These are phyloP conservation scores for Butyriboletus appendiculatus DNA, from an alignment of 1,284 basidiomycete genomes.

Conservation along the genomic window DNA sequence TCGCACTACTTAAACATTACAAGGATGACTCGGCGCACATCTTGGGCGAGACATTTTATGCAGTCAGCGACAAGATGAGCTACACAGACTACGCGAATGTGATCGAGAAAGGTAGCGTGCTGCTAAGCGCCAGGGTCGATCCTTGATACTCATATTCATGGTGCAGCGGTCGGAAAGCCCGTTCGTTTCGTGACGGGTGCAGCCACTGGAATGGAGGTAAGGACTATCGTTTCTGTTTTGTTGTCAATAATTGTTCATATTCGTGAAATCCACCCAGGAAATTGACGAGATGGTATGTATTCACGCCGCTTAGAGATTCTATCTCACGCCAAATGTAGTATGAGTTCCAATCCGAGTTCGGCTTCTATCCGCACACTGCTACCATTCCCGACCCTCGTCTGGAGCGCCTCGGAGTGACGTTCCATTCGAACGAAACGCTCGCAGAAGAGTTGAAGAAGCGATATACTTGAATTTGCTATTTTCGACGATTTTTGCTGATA, in stretches of 20 bases:
- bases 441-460: constrained; percentile 25
- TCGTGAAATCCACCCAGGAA: constrained; percentile 14
- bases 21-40: constrained; percentile 21
- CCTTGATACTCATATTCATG: neutral
- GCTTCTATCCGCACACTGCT: constrained; percentile 24
- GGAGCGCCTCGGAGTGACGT: constrained; percentile 31
- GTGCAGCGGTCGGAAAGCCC: constrained; percentile 26
- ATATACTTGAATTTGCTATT: constrained; percentile 11
- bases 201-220: constrained; percentile 22
- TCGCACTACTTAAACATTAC: constrained; percentile 35
- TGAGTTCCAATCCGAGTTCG: constrained; percentile 29
- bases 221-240: neutral
- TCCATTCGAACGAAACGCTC: constrained; percentile 27
- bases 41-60: constrained; percentile 28
- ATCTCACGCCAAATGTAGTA: constrained; percentile 18
- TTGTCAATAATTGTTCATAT: neutral
- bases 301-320: neutral
- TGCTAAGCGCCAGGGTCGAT: neutral
- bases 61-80: constrained; percentile 25
- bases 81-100: constrained; percentile 22
- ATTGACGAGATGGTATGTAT: constrained; percentile 33
- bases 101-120: constrained; percentile 22
- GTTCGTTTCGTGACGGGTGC: constrained; percentile 25
- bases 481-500: neutral
- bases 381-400: constrained; percentile 32